These are phyloP conservation scores for Paraurostyla sp. DNA, from an alignment of 73 alveolate species.

Conservation along the genomic window DNA sequence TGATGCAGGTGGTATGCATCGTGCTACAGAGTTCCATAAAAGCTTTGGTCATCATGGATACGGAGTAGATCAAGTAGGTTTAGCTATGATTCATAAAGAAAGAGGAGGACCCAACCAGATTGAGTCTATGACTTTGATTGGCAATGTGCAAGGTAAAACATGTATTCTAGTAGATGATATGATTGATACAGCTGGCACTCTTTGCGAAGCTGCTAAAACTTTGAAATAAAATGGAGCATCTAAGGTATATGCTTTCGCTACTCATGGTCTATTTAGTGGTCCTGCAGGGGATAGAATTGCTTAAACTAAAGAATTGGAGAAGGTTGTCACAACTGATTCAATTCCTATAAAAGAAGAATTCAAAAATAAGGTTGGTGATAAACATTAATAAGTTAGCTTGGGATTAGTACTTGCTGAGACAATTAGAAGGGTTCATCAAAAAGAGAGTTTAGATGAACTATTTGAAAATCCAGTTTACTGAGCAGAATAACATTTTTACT, in stretches of 20 bases:
- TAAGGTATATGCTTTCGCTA: constrained; percentile 94
- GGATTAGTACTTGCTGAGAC: constrained; percentile 87
- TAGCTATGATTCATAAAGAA: constrained; percentile 92
- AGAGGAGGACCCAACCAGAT: constrained; percentile 87
- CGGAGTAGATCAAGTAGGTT: constrained; percentile 68
- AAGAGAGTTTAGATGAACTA: constrained; percentile 80
- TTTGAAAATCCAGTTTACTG: constrained; percentile 54
- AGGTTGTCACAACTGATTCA: constrained; percentile 91
- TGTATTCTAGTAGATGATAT: constrained; percentile 92
- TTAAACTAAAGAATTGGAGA: constrained; percentile 78
- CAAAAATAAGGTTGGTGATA: constrained; percentile 59
- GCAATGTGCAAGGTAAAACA: constrained; percentile 85
- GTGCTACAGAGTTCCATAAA: constrained; percentile 89
- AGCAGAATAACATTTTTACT: too few relatives aligned
- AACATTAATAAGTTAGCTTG: constrained; percentile 72
- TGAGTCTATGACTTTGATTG: constrained; percentile 86
- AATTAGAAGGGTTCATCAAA: constrained; percentile 83
- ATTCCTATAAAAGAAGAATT: constrained; percentile 74
- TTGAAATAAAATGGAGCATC: constrained; percentile 90
- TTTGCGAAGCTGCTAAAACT: constrained; percentile 93
- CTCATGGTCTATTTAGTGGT: constrained; percentile 95
- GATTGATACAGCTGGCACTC: constrained; percentile 96
- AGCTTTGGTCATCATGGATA: constrained; percentile 57
- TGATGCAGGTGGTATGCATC: constrained; percentile 97
- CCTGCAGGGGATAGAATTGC: constrained; percentile 88